Percentiles rank a stretch among this genome's conserved stretches.
These are phyloP conservation scores for Bacidia rubella DNA, from an alignment of 495 filamentous ascomycete genomes.

Conservation along the genomic window DNA sequence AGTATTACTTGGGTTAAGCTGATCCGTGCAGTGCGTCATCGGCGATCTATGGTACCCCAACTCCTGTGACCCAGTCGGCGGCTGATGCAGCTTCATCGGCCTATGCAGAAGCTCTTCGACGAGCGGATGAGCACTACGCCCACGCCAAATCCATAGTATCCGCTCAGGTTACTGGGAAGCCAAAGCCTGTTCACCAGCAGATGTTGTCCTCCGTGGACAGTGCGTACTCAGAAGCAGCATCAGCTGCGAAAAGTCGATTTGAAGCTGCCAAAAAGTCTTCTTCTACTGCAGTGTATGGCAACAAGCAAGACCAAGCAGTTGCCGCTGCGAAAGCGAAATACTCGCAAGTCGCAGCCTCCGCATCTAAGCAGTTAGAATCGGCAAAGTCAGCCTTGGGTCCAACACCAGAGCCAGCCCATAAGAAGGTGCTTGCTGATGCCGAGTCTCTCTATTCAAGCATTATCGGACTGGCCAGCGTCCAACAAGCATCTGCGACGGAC, in stretches of 20 bases:
- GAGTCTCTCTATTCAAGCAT: slow-evolving; percentile 18
- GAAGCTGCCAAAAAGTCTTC: slow-evolving; percentile 34
- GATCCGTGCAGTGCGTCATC: slow-evolving; percentile 37
- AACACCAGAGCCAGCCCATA: slow-evolving; percentile 18
- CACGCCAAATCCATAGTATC: slow-evolving; percentile 53
- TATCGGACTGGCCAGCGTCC: slow-evolving; percentile 16
- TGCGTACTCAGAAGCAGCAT: slow-evolving; percentile 53
- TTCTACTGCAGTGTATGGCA: slow-evolving; percentile 32
- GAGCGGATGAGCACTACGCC: slow-evolving; percentile 49
- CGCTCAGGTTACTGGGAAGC: slow-evolving; percentile 50
- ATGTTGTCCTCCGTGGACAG: slow-evolving; percentile 53
- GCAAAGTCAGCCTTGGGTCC: slow-evolving; percentile 39
- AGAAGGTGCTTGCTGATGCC: slow-evolving; percentile 19
- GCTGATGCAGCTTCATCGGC: slow-evolving; percentile 37
- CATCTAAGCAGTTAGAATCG: slow-evolving; percentile 44
- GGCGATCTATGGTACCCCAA: slow-evolving; percentile 48
- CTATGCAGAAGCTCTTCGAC: slow-evolving; percentile 46
- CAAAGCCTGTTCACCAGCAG: slow-evolving; percentile 45
- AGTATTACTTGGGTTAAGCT: slow-evolving; percentile 6
- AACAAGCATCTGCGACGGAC: slow-evolving; percentile 22
- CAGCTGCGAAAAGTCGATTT: slow-evolving; percentile 44
- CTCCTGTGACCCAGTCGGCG: slow-evolving; percentile 29
- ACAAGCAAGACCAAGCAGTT: slow-evolving; percentile 19
- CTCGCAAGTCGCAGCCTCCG: slow-evolving; percentile 22
- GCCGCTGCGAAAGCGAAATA: slow-evolving; percentile 26